Evolutionary conservation across 768 basidiomycete species (phyloP).

Genomic region (Rossbeevera mucosa): DNA sequence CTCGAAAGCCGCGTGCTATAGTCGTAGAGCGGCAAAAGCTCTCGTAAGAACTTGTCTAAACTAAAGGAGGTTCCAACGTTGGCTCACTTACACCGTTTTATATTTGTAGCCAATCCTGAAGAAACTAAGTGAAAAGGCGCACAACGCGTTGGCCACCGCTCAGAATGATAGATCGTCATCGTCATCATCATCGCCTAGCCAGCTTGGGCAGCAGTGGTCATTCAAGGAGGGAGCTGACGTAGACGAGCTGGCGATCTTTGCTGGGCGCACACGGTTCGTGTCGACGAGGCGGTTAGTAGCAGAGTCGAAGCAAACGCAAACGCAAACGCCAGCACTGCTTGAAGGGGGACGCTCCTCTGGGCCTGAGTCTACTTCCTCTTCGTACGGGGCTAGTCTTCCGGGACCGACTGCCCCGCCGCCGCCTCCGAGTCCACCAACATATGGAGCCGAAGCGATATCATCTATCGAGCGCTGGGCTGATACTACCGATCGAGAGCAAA

Average conservation of each 20-base stretch:
- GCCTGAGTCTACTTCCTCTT: neutral
- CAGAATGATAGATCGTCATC: constrained; percentile 30
- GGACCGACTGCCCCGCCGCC: neutral
- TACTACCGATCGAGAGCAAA: constrained; percentile 13
- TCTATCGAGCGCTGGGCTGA: constrained; percentile 15
- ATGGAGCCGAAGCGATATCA: constrained; percentile 12
- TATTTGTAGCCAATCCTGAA: constrained; percentile 47
- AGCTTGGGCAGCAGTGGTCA: constrained; percentile 43
- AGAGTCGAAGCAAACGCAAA: constrained; percentile 15
- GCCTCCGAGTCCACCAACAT: neutral
- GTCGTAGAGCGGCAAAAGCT: constrained; percentile 60
- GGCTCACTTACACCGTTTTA: neutral
- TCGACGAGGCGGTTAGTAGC: constrained; percentile 37
- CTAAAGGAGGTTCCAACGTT: neutral
- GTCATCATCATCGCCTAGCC: constrained; percentile 2
- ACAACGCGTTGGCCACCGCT: constrained; percentile 45
- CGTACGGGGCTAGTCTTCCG: neutral
- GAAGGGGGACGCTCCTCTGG: constrained; percentile 10
- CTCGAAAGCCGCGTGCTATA: constrained; percentile 52
- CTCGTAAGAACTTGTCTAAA: constrained; percentile 40
- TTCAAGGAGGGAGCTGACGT: constrained; percentile 49
- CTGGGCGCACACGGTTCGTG: constrained; percentile 62
- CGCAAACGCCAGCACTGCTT: neutral
- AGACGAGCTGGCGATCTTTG: constrained; percentile 67
- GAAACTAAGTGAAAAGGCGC: constrained; percentile 63